Conservation (phyloP, 768 basidiomycete species). For the Dictyophora rubrovolvata region DNA sequence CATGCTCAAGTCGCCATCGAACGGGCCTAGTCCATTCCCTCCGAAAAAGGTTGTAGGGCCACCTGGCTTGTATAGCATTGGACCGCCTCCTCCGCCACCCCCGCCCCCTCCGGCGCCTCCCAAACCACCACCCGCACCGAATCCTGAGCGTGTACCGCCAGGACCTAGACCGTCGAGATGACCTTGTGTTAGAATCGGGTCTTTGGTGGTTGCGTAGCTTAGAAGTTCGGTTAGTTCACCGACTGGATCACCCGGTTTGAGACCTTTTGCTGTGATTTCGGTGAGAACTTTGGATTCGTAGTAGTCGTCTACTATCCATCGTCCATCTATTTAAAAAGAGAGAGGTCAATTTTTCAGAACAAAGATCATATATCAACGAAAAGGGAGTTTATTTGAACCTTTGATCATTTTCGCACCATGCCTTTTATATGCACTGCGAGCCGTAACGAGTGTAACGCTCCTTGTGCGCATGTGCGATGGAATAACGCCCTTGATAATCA, state of each 20-base stretch:
- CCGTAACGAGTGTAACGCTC: slow-evolving; percentile 88
- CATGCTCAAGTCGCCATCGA: slow-evolving; percentile 76
- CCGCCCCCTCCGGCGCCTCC: neutral
- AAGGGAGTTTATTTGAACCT: slow-evolving; percentile 36
- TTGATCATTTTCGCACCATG: slow-evolving; percentile 88
- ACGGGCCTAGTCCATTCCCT: slow-evolving; percentile 73
- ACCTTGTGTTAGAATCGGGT: slow-evolving; percentile 19
- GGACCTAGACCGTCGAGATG: neutral
- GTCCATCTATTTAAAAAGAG: slow-evolving; percentile 49
- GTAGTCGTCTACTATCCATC: slow-evolving; percentile 93
- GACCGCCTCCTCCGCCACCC: slow-evolving; percentile 29
- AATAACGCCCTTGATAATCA: slow-evolving; percentile 82
- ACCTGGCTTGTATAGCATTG: slow-evolving; percentile 81
- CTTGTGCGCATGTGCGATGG: slow-evolving; percentile 82
- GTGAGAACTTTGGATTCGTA: slow-evolving; percentile 77
- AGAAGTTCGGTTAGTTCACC: slow-evolving; percentile 75
- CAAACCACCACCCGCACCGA: neutral
- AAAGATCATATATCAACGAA: neutral
- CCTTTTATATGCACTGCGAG: slow-evolving; percentile 86
- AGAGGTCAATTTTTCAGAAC: neutral
- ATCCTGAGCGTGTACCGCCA: slow-evolving; percentile 7
- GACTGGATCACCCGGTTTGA: slow-evolving; percentile 73
- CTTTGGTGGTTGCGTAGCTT: slow-evolving; percentile 28
- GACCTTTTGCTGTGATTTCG: slow-evolving; percentile 71
- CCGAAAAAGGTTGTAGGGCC: slow-evolving; percentile 93